Evolutionary conservation across 139 green algal species (phyloP).

Genomic region (Tetratostichococcus sp.): DNA sequence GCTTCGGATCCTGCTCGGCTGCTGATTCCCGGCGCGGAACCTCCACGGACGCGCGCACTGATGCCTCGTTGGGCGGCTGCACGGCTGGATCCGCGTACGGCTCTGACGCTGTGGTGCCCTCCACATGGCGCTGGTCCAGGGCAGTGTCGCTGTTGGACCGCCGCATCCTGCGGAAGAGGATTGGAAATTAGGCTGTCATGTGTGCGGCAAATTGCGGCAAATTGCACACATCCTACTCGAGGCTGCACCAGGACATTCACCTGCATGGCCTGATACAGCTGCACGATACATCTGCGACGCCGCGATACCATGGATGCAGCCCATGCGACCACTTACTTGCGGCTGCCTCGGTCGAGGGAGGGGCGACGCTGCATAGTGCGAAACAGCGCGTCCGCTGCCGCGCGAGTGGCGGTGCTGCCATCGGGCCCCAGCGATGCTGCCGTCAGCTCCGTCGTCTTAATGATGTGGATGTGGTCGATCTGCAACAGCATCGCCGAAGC

Average conservation of each 20-base stretch:
- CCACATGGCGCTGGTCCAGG: conserved; percentile 3
- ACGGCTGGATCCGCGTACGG: neutral
- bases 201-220: too few species aligned
- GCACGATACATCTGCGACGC: too few species aligned
- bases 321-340: neutral
- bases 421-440: neutral
- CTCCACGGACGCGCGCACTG: neutral
- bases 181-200: too few species aligned
- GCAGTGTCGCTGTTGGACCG: conserved; percentile 16
- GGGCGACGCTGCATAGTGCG: neutral
- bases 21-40: conserved; percentile 17
- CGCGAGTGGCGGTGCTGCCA: neutral
- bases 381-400: neutral
- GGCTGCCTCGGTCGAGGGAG: neutral
- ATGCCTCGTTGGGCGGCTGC: conserved; percentile 2
- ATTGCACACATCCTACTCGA: too few species aligned
- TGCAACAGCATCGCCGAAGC: conserved; percentile 10
- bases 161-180: conserved; percentile 4
- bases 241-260: too few species aligned
- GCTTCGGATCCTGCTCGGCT: conserved; percentile 30
- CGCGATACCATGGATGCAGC: too few species aligned
- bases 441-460: conserved; percentile 77
- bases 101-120: neutral
- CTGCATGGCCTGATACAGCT: too few species aligned
- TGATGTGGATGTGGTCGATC: conserved; percentile 76